Evolutionary conservation across 2,329 filamentous ascomycete genomes (phyloP), one percentile per base, ranked within the genome.

Genomic region (Fusarium solani-melongenae): DNA sequence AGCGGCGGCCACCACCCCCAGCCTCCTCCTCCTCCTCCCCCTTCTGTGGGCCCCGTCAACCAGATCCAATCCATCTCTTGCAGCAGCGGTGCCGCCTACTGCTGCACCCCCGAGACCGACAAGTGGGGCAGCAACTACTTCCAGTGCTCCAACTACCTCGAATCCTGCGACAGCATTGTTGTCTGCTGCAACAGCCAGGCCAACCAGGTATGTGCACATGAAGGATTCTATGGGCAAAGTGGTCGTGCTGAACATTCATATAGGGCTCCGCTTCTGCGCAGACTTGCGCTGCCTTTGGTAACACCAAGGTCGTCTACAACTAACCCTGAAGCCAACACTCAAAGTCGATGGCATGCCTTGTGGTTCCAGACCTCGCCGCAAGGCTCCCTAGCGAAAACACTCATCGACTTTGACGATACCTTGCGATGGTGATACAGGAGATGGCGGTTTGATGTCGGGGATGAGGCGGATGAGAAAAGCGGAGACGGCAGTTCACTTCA

Each of bases 171-270:
- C 46, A 46, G 39, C 33, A 33, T 70, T 39, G 14, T 14, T n/a
- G 51, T 69, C 15, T 70, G 67, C 60, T 70, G 67, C 34, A 31
- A 70, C 27, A 69, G 60, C 65, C 22, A 60, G 29, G 29, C 9
- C 9, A 64, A 70, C 44, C 36, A 59, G 55, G 67, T 64, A 24
- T 33, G 53, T 20, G 0, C 12, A 15, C 2, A 7, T 5, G 17
- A 22, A 20, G 17, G 9, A 12, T 11, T 2, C 6, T 6, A 49
- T 36, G 3, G 33, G 15, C 2, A 6, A 59, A 24, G 22, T 7
- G n/a, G 11, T 2, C 14, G 17, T 36, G 27, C 57, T 59, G 17
- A 58, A 20, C 17, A 46, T 17, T 2, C 7, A 33, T 7, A 11
- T 44, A 59, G 57, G 57, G 57, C 10, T 33, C 27, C 11, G 2